Evolutionary conservation across 108 stramenopile genomes (phyloP).

Genomic region (Fragilariopsis cylindrus): DNA sequence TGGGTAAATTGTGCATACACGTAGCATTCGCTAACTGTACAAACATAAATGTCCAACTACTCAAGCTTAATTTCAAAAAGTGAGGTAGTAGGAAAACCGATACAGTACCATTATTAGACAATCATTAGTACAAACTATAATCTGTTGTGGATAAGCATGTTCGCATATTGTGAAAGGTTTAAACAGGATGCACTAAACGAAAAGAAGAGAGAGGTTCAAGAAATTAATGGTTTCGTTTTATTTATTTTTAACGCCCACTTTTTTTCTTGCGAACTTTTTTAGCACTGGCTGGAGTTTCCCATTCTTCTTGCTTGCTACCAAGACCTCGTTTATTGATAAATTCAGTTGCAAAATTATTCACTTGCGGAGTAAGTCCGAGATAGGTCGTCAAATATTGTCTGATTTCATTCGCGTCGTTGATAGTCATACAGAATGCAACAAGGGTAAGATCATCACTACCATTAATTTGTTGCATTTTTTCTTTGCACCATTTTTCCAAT

Average conservation of each 20-base stretch:
- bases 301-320: constrained; percentile 64
- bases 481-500: constrained; percentile 90
- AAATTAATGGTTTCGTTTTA: neutral
- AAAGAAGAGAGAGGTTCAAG: too few relatives aligned
- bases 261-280: constrained; percentile 83
- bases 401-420: constrained; percentile 88
- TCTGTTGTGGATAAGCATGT: too few relatives aligned
- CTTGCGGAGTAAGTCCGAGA: constrained; percentile 89
- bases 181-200: too few relatives aligned
- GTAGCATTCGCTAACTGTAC: too few relatives aligned
- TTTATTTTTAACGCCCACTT: constrained; percentile 26
- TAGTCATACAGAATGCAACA: constrained; percentile 93
- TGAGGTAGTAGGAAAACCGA: too few relatives aligned
- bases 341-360: constrained; percentile 92
- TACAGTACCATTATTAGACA: too few relatives aligned
- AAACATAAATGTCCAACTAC: too few relatives aligned
- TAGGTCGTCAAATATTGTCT: constrained; percentile 93
- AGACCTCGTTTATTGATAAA: constrained; percentile 92
- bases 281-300: constrained; percentile 66
- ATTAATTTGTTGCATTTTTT: constrained; percentile 87
- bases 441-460: constrained; percentile 94
- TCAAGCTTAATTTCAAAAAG: too few relatives aligned
- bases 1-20: too few relatives aligned
- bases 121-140: too few relatives aligned
- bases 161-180: too few relatives aligned